Evolutionary conservation across 2,329 filamentous ascomycete species (phyloP), one percentile per base, ranked within the genome.

Genomic region (Colletotrichum somersetense): DNA sequence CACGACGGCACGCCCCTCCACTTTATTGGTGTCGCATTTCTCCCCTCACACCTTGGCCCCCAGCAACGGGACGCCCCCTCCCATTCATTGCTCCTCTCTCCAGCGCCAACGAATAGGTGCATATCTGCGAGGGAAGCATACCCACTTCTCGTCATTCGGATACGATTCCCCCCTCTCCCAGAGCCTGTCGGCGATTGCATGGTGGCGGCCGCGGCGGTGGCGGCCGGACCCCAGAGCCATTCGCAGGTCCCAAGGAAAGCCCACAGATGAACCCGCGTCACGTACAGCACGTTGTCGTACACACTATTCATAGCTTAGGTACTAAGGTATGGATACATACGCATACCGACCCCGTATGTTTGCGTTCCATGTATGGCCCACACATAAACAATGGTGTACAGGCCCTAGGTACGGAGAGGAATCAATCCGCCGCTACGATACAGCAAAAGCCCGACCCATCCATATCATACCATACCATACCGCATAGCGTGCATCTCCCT

Each of bases 1-100:
- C 33, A 50, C 53, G 38, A 53, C 67, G 62, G 56, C 65, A 63
- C 69, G 38, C 69, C 69, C 69, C 44, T 62, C 61, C 66, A 64
- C 66, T 44, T 48, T 57, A 44, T 52, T 55, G 57, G 59, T 69
- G 62, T 64, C 33, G 53, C 53, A 58, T 53, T 59, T 35, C 42
- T 61, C 12, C 33, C n/a, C 48, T 61, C 69, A 65, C 69, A 53
- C 69, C 69, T 48, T 18, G 35, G 46, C 53, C 59, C 66, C 53
- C 50, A 40, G n/a, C 35, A 58, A 61, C 53, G 35, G 40, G 18
- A 69, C 66, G 53, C 69, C 68, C 68, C 66, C 52, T 58, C 58
- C 50, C 44, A 26, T 7, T 26, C 44, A 26, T 7, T 26, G 5
- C 42, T 62, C 40, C 20, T 52, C 38, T 58, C 64, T 67, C 58